Evolutionary conservation across 805 yeast genomes (phyloP), one percentile per base, ranked within the genome.

Genomic region (Wickerhamomyces ciferrii): DNA sequence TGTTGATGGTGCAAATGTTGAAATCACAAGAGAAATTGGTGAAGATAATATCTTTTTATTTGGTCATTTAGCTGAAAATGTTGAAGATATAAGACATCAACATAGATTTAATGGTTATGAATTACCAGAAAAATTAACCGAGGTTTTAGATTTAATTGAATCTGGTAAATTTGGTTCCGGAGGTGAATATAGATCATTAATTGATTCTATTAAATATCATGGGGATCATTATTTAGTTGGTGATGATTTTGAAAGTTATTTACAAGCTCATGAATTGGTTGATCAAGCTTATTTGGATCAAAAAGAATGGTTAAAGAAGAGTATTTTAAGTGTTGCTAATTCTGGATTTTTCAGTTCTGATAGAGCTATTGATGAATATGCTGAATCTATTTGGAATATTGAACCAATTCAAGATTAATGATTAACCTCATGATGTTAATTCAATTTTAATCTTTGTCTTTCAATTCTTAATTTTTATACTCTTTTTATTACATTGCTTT

Each of bases 1-100:
- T 13, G 96, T 90, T 53, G 97, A 90, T 62, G 97, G 97, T 62
- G 97, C 97, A 52, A 90, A 91, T 61, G 96, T 91, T 42, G 97
- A 90, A 69, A 87, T 90, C 63, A 87, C 96, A 19, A 79, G 96
- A 56, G 97, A 91, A 69, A 79, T 91, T 55, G 96, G 96, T 43
- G 96, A 90, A 61, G 96, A 90, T 43, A 88, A 90, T 64, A 88
- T 91, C 65, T 90, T 90, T 71, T 72, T 90, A 62, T 90, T 90
- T 63, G 97, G 97, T 61, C 87, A 87, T 61, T 76, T 91, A 61
- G 81, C 96, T 32, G 97, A 91, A 69, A 82, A 86, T 42, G 97
- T 90, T 40, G 96, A 90, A 46, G 91, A 83, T 44, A 72, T 90
- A 42, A 80, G 97, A 67, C 84, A 82, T 59, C 74, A 78, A 48